Conservation (phyloP, 805 yeast species). For the Cyberlindnera nakhonratchasimensis region DNA sequence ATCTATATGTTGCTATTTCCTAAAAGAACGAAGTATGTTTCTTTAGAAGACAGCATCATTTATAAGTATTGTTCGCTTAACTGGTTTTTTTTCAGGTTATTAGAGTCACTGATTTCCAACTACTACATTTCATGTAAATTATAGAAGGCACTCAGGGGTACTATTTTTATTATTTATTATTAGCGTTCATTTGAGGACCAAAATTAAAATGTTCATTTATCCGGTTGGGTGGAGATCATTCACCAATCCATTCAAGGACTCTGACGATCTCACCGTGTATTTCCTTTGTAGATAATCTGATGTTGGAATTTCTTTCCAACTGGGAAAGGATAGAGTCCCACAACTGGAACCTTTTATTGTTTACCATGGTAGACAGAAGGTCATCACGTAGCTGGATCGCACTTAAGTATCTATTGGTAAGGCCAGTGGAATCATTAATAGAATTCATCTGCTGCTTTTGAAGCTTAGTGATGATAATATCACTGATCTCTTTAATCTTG, state of each 20-base stretch:
- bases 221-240: no score
- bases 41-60: no score
- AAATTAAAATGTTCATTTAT: background rate
- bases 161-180: background rate
- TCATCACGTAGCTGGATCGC: constrained; percentile 71
- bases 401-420: constrained; percentile 50
- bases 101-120: no score
- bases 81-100: no score
- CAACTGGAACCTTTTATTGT: constrained; percentile 38
- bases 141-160: no score
- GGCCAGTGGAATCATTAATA: constrained; percentile 31
- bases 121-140: no score
- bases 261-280: constrained; percentile 83
- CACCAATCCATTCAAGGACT: constrained; percentile 83
- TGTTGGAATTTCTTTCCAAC: constrained; percentile 65
- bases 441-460: constrained; percentile 41
- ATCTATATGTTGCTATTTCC: no score
- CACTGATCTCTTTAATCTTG: constrained; percentile 43
- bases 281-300: constrained; percentile 61
- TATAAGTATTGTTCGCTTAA: no score
- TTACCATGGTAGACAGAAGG: constrained; percentile 37
- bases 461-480: constrained; percentile 48
- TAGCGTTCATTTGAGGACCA: background rate
- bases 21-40: no score
- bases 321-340: constrained; percentile 56